Base-by-base conservation (phyloP, 2,329 filamentous ascomycete genomes). In the Colletotrichum tropicicola region DNA sequence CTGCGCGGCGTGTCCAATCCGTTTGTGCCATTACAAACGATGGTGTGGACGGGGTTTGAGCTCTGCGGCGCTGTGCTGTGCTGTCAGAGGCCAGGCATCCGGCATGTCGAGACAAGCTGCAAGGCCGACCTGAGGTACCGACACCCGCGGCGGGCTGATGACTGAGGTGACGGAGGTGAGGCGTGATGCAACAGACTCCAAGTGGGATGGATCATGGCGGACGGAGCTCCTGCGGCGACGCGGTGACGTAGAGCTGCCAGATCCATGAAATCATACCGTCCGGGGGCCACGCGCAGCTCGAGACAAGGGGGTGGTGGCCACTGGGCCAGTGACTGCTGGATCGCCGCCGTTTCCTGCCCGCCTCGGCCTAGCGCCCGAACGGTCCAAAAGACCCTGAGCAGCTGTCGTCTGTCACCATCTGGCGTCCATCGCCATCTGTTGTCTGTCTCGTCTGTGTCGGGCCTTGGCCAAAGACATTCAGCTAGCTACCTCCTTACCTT, bases 241-340 rank as follows among this genome's bases (percentile, higher is more conserved):
- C 56, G 43, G 55, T 64, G 60, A 64, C 55, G 60, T 64, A 64
- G 39, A 19, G 17, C 21, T 58, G n/a, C 30, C 39, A 59, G 32
- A 35, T 59, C 55, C 60, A 64, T 64, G 60, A 60, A 64, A 64
- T 64, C 60, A 64, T 64, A 59, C 55, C 6, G 47, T 64, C 55
- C 47, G 55, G 54, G 54, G 60, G 47, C 28, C 37, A 43, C 43
- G 23, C 37, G 32, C 28, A 48, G 37, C 53, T 51, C 59, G 37
- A 51, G 53, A 52, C 53, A 49, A 30, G 59, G 52, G 58, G 41
- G 17, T 15, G 28, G 48, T 19, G 48, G 9, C 27, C 44, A 52
- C 12, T 27, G 27, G 48, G 9, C 27, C 44, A 52, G 15, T 27
- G 27, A 53, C 47, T 44, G 47, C 48, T 48, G 21, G 54, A 63